Conservation (phyloP, 768 basidiomycete species). For the Lentinus tigrinus region DNA sequence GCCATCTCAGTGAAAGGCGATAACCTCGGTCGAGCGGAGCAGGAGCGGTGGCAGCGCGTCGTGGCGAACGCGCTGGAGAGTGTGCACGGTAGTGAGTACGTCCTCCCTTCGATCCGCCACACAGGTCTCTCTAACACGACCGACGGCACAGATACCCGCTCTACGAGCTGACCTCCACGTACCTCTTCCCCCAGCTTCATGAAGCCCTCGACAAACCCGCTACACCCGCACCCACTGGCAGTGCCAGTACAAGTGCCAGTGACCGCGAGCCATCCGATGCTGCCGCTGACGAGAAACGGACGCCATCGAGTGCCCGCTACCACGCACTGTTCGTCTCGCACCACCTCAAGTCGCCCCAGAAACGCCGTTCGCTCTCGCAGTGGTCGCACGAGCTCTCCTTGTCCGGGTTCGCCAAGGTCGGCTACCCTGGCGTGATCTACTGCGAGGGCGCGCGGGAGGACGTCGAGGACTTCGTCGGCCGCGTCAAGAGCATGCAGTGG, state of each 20-base stretch:
- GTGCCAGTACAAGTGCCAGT: neutral
- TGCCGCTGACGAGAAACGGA: neutral
- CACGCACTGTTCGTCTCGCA: conserved; percentile 75
- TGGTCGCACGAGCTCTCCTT: conserved; percentile 57
- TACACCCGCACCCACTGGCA: neutral
- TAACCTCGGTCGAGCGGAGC: conserved; percentile 43
- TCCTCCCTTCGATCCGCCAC: conserved; percentile 7
- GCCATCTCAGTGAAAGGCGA: conserved; percentile 47
- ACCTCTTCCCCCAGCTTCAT: conserved; percentile 58
- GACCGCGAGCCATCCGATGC: neutral
- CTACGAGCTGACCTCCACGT: conserved; percentile 56
- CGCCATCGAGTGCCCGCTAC: conserved; percentile 26
- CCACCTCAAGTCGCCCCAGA: conserved; percentile 64
- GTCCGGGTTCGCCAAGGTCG: conserved; percentile 70
- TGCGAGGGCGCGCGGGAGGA: conserved; percentile 52
- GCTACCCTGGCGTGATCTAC: conserved; percentile 76
- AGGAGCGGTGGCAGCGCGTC: conserved; percentile 47
- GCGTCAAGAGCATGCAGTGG: conserved; percentile 79
- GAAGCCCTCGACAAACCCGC: conserved; percentile 1
- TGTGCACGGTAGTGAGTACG: conserved; percentile 32
- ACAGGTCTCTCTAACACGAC: neutral
- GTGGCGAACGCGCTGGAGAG: conserved; percentile 39
- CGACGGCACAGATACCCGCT: conserved; percentile 50
- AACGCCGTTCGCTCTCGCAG: conserved; percentile 54
- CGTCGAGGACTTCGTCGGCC: conserved; percentile 62